Conservation (phyloP, 139 green algal species). For the Coelastrella sp. region DNA sequence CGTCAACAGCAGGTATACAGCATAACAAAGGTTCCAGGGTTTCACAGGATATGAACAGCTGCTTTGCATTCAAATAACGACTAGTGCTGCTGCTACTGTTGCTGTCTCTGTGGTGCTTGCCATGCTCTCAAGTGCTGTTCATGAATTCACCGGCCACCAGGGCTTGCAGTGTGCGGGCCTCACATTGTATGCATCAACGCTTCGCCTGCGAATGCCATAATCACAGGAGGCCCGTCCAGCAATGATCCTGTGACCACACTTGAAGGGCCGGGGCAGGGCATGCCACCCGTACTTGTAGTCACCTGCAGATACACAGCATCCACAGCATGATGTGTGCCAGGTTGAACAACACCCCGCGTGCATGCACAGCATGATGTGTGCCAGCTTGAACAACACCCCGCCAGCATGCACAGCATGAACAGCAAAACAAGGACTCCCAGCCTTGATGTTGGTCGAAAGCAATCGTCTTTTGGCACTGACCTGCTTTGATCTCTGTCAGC, state of each 20-base stretch:
- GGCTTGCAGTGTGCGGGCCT: background rate
- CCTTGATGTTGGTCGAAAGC: background rate
- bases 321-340: too few species aligned
- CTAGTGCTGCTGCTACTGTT: background rate
- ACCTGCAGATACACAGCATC: background rate
- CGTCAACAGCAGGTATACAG: too few species aligned
- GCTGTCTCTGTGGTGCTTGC: background rate
- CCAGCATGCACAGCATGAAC: background rate
- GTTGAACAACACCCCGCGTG: background rate
- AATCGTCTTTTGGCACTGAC: background rate
- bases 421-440: background rate
- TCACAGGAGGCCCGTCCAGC: constrained; percentile 18
- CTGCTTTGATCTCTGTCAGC: constrained; percentile 58
- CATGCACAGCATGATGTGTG: background rate
- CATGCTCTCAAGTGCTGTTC: background rate
- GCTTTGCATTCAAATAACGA: too few species aligned
- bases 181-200: constrained; percentile 44
- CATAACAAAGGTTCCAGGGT: too few species aligned
- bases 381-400: too few species aligned
- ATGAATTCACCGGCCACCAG: background rate
- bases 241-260: constrained; percentile 1
- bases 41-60: too few species aligned
- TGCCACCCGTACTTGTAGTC: constrained; percentile 66
- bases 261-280: constrained; percentile 48
- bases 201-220: constrained; percentile 42